A percentile compares a stretch with the other conserved stretches of the same genome.
These are phyloP conservation scores for Tylopilus sp. DNA, from an alignment of 1,284 basidiomycete species.

Conservation along the genomic window DNA sequence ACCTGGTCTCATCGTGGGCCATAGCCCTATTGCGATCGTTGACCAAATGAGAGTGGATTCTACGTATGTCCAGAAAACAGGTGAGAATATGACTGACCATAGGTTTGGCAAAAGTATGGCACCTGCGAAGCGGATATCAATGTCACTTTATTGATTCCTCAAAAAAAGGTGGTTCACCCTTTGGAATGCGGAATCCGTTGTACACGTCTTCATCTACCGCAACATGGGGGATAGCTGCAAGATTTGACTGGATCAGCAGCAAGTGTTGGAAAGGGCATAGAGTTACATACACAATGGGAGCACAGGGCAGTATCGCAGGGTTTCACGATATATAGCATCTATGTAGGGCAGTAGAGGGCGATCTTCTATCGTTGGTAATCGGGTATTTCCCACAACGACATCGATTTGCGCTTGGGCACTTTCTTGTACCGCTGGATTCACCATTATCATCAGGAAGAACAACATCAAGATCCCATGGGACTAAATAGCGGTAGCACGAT, in stretches of 20 bases:
- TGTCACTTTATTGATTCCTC: not conserved
- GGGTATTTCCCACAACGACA: slow-evolving; percentile 14
- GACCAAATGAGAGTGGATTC: not conserved
- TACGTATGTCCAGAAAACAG: slow-evolving; percentile 9
- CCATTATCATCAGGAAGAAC: slow-evolving; percentile 30
- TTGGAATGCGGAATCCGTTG: no score
- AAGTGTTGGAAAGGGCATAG: no score
- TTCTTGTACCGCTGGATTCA: slow-evolving; percentile 21
- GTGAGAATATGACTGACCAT: slow-evolving; percentile 5
- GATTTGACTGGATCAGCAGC: not conserved
- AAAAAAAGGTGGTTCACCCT: no score
- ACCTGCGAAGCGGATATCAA: slow-evolving; percentile 1
- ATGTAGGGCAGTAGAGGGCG: no score
- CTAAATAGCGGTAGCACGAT: slow-evolving; percentile 2
- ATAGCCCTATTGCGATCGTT: no score
- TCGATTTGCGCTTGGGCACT: slow-evolving; percentile 28
- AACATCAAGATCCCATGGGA: slow-evolving; percentile 13
- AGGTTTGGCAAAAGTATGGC: slow-evolving; percentile 17
- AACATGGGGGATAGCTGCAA: slow-evolving; percentile 21
- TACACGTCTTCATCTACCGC: no score
- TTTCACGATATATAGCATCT: no score
- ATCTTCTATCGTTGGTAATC: slow-evolving; percentile 25
- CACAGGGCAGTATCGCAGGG: no score
- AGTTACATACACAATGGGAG: no score
- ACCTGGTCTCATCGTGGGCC: no score